Evolutionary conservation across 768 basidiomycete species (phyloP).

Genomic region (Leccinellum rugosiceps): DNA sequence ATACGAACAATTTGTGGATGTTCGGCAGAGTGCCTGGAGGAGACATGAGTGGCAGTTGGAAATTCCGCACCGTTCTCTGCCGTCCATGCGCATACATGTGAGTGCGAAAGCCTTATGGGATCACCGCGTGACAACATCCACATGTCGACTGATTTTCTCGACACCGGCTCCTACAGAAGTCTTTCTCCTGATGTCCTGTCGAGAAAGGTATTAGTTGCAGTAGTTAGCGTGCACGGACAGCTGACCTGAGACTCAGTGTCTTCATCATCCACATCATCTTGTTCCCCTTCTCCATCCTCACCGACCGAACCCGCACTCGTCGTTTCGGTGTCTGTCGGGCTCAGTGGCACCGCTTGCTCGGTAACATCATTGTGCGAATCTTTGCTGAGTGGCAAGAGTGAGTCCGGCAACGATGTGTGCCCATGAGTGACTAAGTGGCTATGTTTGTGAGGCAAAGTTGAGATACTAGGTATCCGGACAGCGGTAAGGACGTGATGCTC

Average conservation of each 20-base stretch:
- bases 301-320: constrained; percentile 7
- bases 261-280: constrained; percentile 18
- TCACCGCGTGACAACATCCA: constrained; percentile 20
- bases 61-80: constrained; percentile 7
- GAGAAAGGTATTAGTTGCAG: constrained; percentile 5
- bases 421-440: not conserved
- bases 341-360: constrained; percentile 2
- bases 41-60: constrained; percentile 4
- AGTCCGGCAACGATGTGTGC: not conserved
- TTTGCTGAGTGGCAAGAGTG: constrained; percentile 8
- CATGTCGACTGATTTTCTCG: constrained; percentile 36
- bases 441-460: constrained; percentile 7
- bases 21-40: constrained; percentile 4
- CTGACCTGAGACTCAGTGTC: constrained; percentile 23
- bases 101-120: not conserved
- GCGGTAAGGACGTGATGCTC: constrained; percentile 26
- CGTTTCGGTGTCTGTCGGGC: constrained; percentile 11
- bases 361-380: not conserved
- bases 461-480: constrained; percentile 19
- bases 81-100: not conserved
- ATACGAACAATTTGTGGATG: not conserved
- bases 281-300: constrained; percentile 13
- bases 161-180: constrained; percentile 35
- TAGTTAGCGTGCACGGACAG: not conserved
- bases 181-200: constrained; percentile 27